Percentiles rank a stretch among this genome's conserved stretches.
Conservation (phyloP, 257 asterid species). For the Haberlea rhodopensis region DNA sequence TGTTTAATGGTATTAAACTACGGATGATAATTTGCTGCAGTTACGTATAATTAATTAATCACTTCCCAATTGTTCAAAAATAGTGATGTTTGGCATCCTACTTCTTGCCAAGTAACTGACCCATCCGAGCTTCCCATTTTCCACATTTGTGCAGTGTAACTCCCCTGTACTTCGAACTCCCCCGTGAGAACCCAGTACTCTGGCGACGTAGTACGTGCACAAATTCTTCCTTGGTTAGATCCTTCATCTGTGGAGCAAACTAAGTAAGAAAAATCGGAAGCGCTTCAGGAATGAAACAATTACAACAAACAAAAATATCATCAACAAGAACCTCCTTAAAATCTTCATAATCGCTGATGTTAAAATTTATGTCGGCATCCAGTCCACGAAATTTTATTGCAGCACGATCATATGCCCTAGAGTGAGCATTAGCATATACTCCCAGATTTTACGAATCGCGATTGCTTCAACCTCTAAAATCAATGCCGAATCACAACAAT, state of each 20-base stretch:
- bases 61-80: not conserved
- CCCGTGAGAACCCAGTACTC: slow-evolving; percentile 92
- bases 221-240: slow-evolving; percentile 85
- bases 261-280: slow-evolving; percentile 26
- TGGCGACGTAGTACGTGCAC: slow-evolving; percentile 94
- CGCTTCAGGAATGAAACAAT: not conserved
- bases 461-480: slow-evolving; percentile 15
- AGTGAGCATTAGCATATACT: slow-evolving; percentile 20
- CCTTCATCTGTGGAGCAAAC: slow-evolving; percentile 54
- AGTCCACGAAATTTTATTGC: slow-evolving; percentile 90
- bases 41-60: no score
- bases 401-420: slow-evolving; percentile 96
- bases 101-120: slow-evolving; percentile 99
- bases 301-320: not conserved
- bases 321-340: slow-evolving; percentile 58
- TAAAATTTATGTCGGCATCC: slow-evolving; percentile 90
- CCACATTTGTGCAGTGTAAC: slow-evolving; percentile 97
- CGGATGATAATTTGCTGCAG: not conserved
- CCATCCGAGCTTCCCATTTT: slow-evolving; percentile 99
- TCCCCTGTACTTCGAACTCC: slow-evolving; percentile 91
- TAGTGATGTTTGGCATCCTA: slow-evolving; percentile 29
- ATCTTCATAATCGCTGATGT: slow-evolving; percentile 71
- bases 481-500: slow-evolving; percentile 19
- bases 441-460: slow-evolving; percentile 9
- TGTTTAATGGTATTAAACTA: not conserved